Evolutionary conservation across 495 filamentous ascomycete species (phyloP).

Genomic region (Penicillium turbatum): DNA sequence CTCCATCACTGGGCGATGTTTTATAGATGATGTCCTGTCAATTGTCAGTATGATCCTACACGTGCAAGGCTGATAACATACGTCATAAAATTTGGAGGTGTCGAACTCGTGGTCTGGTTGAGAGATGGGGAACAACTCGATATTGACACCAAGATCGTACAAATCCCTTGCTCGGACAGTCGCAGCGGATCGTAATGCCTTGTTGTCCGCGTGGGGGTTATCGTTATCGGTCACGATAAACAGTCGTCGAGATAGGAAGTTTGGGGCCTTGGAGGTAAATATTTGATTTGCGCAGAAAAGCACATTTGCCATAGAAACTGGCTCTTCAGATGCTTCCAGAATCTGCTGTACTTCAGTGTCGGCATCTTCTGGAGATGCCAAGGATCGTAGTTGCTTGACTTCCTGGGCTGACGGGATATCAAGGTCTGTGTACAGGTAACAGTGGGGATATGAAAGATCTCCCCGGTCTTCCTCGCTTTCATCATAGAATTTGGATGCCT

Average conservation of each 20-base stretch:
- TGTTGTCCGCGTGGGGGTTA: constrained; percentile 71
- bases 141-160: constrained; percentile 87
- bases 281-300: constrained; percentile 95
- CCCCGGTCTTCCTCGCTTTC: constrained; percentile 59
- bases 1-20: constrained; percentile 56
- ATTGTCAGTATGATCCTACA: not conserved
- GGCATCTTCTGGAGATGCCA: constrained; percentile 71
- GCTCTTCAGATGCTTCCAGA: constrained; percentile 63
- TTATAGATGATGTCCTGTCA: constrained; percentile 76
- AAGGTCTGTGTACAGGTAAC: constrained; percentile 86
- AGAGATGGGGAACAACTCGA: constrained; percentile 93
- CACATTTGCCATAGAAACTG: constrained; percentile 79
- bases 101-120: constrained; percentile 72
- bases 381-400: constrained; percentile 68
- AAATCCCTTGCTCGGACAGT: constrained; percentile 89
- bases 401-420: constrained; percentile 82
- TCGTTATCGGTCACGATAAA: constrained; percentile 98
- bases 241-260: constrained; percentile 84
- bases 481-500: constrained; percentile 75
- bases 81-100: constrained; percentile 85
- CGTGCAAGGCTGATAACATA: constrained; percentile 32
- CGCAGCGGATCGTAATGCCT: constrained; percentile 65
- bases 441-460: constrained; percentile 75
- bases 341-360: constrained; percentile 60
- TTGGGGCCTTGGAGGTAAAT: constrained; percentile 91